Evolutionary conservation across 805 yeast species (phyloP), one percentile per base, ranked within the genome.

Genomic region (Saturnispora zaruensis): DNA sequence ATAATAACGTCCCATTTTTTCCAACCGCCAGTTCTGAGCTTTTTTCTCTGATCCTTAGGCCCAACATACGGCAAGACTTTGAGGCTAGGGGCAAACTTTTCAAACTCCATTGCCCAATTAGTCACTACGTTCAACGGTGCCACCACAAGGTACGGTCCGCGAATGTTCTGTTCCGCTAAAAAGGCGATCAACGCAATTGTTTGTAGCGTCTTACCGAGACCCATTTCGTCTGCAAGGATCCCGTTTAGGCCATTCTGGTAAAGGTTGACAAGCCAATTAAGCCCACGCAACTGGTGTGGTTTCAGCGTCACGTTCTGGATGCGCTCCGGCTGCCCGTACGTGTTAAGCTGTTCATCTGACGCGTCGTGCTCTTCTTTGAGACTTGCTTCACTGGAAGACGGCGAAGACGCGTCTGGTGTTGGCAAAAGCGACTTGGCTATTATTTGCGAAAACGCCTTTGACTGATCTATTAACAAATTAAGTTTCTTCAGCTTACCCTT

Each of bases 221-320:
- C 98, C 99, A 91, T 91, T 65, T 91, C 98, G 67, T 93, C 98
- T 0, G 98, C 98, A 20, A 93, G 69, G 33, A 93, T 90, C 2
- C 98, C 99, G 64, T 91, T 91, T 26, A 91, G 71, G 0, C 98
- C 99, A 65, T 91, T 93, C 61, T 90, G 95, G 63, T 85, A 93
- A 24, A 91, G 67, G 0, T 96, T 84, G 13, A 83, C 76, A 40
- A 93, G 68, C 98, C 98, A 91, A 55, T 87, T 89, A 50, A 91
- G 74, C 1, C 98, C 99, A 50, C 85, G 89, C 18, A 87, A 64
- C 66, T 91, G 99, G 61, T 93, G 89, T 26, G 81, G 84, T 60
- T 88, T 87, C 73, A 91, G 70, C 0, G 61, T 59, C 28, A 87
- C 86, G 6, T 81, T 80, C 1, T 75, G 66, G 14, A 82, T 58